A percentile compares a stretch with the other conserved stretches of the same genome.
Conservation (phyloP, 208 protist genomes). For the Acanthamoeba royreba region DNA sequence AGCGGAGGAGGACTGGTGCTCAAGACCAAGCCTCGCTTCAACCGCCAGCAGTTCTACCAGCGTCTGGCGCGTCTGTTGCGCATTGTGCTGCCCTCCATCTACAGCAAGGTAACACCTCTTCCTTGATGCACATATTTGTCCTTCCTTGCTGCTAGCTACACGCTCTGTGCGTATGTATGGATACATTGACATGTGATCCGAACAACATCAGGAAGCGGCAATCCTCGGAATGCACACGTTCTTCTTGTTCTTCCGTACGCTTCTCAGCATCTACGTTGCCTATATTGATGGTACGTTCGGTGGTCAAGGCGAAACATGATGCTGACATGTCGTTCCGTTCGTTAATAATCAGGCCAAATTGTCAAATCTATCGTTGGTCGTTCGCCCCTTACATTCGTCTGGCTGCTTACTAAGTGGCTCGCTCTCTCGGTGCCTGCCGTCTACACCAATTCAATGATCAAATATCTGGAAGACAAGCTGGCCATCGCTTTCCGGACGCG, state of each 20-base stretch:
- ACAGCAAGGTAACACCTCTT: constrained; percentile 7
- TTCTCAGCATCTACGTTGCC: constrained; percentile 28
- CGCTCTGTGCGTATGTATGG: background rate
- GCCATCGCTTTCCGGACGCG: constrained; percentile 33
- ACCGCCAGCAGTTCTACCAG: background rate
- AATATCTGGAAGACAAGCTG: constrained; percentile 11
- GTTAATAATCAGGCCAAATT: background rate
- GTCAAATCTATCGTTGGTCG: background rate
- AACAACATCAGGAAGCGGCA: background rate
- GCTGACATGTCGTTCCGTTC: background rate
- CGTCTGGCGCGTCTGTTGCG: background rate
- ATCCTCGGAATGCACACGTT: constrained; percentile 11
- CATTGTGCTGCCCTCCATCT: constrained; percentile 10
- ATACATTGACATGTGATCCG: background rate
- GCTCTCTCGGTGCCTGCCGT: background rate
- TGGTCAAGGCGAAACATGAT: no score
- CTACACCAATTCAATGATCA: constrained; percentile 6
- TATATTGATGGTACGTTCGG: background rate
- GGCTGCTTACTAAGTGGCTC: background rate
- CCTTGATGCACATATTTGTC: background rate
- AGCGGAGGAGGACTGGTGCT: background rate
- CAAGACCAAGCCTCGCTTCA: background rate
- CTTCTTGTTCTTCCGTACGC: background rate
- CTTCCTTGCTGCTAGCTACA: background rate
- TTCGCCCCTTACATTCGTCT: background rate